Conservation (phyloP, 2,329 filamentous ascomycete species). For the Penicillium hesseltinei region DNA sequence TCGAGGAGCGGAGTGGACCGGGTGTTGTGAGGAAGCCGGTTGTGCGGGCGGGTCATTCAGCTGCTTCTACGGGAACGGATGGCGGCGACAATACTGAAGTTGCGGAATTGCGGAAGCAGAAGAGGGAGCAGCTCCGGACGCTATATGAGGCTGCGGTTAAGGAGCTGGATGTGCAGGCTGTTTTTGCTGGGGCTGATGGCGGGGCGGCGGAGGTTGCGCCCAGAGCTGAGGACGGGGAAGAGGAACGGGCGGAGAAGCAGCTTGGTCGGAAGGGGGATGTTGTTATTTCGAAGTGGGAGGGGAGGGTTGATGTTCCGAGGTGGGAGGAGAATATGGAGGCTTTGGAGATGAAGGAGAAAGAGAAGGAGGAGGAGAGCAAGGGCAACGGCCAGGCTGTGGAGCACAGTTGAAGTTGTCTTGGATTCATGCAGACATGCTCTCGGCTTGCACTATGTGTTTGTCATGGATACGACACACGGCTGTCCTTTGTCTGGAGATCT, state of each 20-base stretch:
- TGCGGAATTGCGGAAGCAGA: slow-evolving; percentile 35
- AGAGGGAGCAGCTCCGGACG: slow-evolving; percentile 33
- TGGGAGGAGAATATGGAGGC: slow-evolving; percentile 43
- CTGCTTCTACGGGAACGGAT: not conserved
- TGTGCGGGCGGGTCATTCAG: slow-evolving; percentile 16
- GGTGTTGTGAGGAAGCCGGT: slow-evolving; percentile 29
- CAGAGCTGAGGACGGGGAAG: slow-evolving; percentile 1
- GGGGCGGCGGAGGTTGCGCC: slow-evolving; percentile 10
- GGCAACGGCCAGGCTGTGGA: slow-evolving; percentile 7
- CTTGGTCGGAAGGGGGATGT: slow-evolving; percentile 31
- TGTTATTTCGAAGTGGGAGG: slow-evolving; percentile 34
- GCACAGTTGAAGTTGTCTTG: slow-evolving; percentile 24
- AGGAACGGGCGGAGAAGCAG: slow-evolving; percentile 30
- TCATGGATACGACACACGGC: not conserved
- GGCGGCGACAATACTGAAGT: not conserved
- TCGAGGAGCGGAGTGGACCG: slow-evolving; percentile 27
- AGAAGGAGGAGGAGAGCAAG: slow-evolving; percentile 13
- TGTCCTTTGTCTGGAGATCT: not conserved
- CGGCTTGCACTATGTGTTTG: not conserved
- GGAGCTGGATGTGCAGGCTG: slow-evolving; percentile 59
- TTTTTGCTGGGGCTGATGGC: slow-evolving; percentile 57
- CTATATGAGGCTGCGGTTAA: slow-evolving; percentile 49
- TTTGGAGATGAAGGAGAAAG: slow-evolving; percentile 33
- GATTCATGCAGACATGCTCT: not conserved
- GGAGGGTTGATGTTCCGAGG: slow-evolving; percentile 29